A percentile compares a stretch with the other conserved stretches of the same genome.
Conservation (phyloP, 1,139 yeast genomes). For the Hansenula lynferdii region DNA sequence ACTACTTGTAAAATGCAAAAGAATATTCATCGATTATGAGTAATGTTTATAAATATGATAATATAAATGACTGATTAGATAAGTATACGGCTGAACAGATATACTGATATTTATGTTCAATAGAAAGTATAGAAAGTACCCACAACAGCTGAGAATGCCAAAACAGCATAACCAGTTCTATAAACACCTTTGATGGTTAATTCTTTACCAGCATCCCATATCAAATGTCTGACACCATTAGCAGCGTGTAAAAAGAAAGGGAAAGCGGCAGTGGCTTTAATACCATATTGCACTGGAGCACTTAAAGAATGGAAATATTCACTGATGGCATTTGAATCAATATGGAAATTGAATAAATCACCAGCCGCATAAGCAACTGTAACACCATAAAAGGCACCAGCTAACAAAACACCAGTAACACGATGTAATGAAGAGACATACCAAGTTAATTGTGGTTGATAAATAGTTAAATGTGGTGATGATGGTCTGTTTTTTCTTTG, state of each 20-base stretch:
- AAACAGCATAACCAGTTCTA: slow-evolving; percentile 83
- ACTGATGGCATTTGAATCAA: slow-evolving; percentile 62
- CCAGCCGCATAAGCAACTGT: slow-evolving; percentile 73
- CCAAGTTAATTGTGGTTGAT: slow-evolving; percentile 87
- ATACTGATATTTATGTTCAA: no score
- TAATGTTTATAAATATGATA: background rate
- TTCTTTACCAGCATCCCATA: slow-evolving; percentile 86
- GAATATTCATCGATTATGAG: background rate
- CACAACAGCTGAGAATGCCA: slow-evolving; percentile 63
- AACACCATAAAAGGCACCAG: slow-evolving; percentile 71
- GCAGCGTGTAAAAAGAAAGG: slow-evolving; percentile 84
- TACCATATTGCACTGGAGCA: slow-evolving; percentile 48
- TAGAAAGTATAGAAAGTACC: slow-evolving; percentile 52
- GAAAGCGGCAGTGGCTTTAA: slow-evolving; percentile 68
- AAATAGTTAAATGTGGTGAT: slow-evolving; percentile 88
- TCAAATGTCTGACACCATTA: slow-evolving; percentile 88
- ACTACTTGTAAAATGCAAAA: background rate
- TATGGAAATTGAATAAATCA: slow-evolving; percentile 49
- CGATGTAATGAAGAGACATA: slow-evolving; percentile 79
- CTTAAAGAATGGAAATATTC: slow-evolving; percentile 52
- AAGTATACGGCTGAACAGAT: no score
- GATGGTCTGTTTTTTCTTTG: slow-evolving; percentile 88
- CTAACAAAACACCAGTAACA: slow-evolving; percentile 81
- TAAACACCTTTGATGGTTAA: slow-evolving; percentile 82
- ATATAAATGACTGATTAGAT: background rate